These are phyloP conservation scores for Thermothielavioides terrestris DNA, from an alignment of 495 filamentous ascomycete species.

Conservation along the genomic window DNA sequence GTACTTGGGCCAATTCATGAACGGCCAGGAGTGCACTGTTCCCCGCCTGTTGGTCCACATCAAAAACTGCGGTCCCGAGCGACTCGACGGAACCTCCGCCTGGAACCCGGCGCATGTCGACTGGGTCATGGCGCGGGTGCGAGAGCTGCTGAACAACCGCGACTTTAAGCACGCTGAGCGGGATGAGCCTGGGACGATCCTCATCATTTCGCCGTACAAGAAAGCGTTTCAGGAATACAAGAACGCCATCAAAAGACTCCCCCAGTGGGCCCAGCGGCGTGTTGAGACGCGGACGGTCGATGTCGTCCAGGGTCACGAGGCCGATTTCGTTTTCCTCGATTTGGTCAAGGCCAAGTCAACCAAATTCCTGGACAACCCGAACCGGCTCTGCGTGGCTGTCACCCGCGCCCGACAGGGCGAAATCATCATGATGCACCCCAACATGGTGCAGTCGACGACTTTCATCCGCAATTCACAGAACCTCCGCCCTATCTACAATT, in stretches of 20 bases:
- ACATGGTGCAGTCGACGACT: background rate
- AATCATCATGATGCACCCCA: conserved; percentile 15
- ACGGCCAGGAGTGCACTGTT: background rate
- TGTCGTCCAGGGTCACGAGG: conserved; percentile 19
- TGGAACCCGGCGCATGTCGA: conserved; percentile 17
- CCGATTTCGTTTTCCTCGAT: conserved; percentile 24
- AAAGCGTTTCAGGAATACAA: conserved; percentile 10
- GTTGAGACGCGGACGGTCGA: conserved; percentile 21
- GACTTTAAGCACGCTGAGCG: conserved; percentile 13
- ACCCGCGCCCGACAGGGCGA: conserved; percentile 19
- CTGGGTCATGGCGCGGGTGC: conserved; percentile 25
- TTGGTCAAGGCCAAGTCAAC: conserved; percentile 7
- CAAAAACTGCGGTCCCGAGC: background rate
- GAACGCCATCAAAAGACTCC: conserved; percentile 1
- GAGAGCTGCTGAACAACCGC: background rate
- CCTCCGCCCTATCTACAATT: background rate
- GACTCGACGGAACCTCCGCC: background rate
- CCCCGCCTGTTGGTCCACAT: conserved; percentile 16
- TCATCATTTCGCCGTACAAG: conserved; percentile 19
- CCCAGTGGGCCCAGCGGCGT: conserved; percentile 3
- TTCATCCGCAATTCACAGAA: background rate
- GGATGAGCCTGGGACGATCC: conserved; percentile 12
- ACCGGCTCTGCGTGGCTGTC: conserved; percentile 16
- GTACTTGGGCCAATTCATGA: conserved; percentile 3
- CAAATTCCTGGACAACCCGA: conserved; percentile 12